Base-by-base conservation (phyloP, 768 basidiomycete genomes). In the Tephrocybe sp. region DNA sequence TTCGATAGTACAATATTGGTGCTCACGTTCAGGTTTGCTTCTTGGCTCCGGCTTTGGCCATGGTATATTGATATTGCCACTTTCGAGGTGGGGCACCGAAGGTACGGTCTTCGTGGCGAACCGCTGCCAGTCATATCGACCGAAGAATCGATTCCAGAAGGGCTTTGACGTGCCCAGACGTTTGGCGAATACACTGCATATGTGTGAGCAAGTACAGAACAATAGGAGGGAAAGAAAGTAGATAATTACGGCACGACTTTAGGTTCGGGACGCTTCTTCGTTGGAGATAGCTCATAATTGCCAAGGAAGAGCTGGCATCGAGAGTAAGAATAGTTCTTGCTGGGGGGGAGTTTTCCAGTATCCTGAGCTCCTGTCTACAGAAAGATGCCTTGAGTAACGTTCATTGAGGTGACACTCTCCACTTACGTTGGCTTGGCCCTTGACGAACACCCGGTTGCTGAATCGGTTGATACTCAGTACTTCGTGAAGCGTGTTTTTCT, bases 301-400 rank as follows among this genome's bases (percentile, higher is more conserved):
- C 87, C 88, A 46, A 93, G 66, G 63, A 81, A 88, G 21, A 93
- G 77, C 62, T 93, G 90, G 64, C 89, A 90, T 59, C 81, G 77
- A 1, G 90, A 87, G 63, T 93, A 93, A 64, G 88, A 86, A 51
- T 84, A 83, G 52, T 77, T 76, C 59, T 76, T 77, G 45, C 73
- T 74, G 37, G 66, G 62, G 25, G 66, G 62, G 14, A 70, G 57
- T 49, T 70, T 71, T 12, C 61, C 60, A 33, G 63, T 59, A n/a
- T 61, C 54, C 42, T 60, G 55, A 36, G 59, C 60, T 59, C 60
- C 50, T 40, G 53, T 51, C 60, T 64, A 30, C 28, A 33, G 41
- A 21, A 28, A 53, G 11, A 26, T 11, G 52, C 50, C 42, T 45
- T 45, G 47, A 12, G 33, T 21, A 21, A 30, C 18, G 18, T 28